Base-by-base conservation (phyloP, 208 protist genomes). In the Trypanosoma melophagium region DNA sequence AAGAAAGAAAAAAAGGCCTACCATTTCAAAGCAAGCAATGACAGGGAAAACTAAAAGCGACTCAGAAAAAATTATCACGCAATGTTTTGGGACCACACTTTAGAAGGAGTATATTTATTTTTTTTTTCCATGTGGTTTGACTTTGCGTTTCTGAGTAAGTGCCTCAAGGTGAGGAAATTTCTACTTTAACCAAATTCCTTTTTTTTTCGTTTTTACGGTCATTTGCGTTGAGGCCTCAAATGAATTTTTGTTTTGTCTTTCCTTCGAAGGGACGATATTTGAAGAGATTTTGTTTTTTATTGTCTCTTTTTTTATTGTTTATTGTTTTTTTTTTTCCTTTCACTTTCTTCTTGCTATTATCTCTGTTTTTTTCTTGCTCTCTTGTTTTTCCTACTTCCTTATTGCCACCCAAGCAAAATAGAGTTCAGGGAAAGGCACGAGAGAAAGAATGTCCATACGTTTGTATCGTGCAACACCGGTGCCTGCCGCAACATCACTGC, bases 381-480 rank as follows among this genome's bases (percentile, higher is more conserved):
- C 5, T 35, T 35, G 1, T 35, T 35, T 35, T 35, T 35, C 5
- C 28, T 5, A 35, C 28, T 7, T 35, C 28, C 5, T 35, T 5
- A 35, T 1, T 35, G 28, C 28, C 28, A 35, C 28, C 28, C 28
- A 35, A 35, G 28, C 28, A 35, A 35, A 66, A 22, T 56, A 51
- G 2, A 61, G 5, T 49, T 61, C 60, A 38, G 2, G 38, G 19
- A 58, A 17, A 64, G 40, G 17, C 66, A 57, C 4, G 13, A 42
- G 54, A 17, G 50, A 19, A 40, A 41, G 31, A 19, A 63, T 69
- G 62, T 35, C 59, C 40, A 57, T 58, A 61, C 66, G 52, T 8
- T 63, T 63, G 24, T 59, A 21, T 59, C 58, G 42, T 62, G 58
- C 10, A 35, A 13, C 25, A 13, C 35, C 13, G 44, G 16, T 47